Evolutionary conservation across 148 eudicot species (phyloP).

Genomic region (Camellia japonica): DNA sequence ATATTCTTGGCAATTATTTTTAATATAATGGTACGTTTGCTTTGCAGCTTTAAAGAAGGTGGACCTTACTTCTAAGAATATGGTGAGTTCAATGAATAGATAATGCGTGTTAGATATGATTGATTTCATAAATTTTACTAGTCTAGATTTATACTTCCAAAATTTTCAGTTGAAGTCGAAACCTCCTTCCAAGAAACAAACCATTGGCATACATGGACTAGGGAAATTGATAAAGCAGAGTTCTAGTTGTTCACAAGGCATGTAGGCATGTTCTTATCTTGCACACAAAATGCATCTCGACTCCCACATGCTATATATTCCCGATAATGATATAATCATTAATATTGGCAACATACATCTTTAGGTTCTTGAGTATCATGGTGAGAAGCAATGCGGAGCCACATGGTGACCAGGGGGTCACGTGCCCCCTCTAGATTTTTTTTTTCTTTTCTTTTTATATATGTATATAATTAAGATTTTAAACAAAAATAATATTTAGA

Average conservation of each 20-base stretch:
- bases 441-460: too few relatives aligned
- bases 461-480: too few relatives aligned
- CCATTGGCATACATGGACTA: conserved; percentile 32
- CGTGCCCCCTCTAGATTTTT: too few relatives aligned
- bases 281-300: not conserved
- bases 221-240: conserved; percentile 40
- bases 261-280: conserved; percentile 40
- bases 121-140: not conserved
- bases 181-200: conserved; percentile 39
- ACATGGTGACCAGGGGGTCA: too few relatives aligned
- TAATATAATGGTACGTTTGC: conserved; percentile 11
- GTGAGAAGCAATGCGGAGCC: too few relatives aligned
- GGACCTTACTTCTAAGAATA: conserved; percentile 33
- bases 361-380: too few relatives aligned
- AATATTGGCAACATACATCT: too few relatives aligned
- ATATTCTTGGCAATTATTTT: not conserved
- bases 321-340: too few relatives aligned
- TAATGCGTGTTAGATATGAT: not conserved
- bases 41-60: conserved; percentile 49
- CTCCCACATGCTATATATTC: not conserved
- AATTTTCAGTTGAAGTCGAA: conserved; percentile 44
- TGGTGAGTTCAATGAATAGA: conserved; percentile 36
- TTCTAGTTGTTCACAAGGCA: conserved; percentile 38
- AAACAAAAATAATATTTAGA: too few relatives aligned
- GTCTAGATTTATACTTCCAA: not conserved